phyloP scores from a whole-genome alignment of 1,284 basidiomycete genomes.

The Pascua sp. region DNA sequence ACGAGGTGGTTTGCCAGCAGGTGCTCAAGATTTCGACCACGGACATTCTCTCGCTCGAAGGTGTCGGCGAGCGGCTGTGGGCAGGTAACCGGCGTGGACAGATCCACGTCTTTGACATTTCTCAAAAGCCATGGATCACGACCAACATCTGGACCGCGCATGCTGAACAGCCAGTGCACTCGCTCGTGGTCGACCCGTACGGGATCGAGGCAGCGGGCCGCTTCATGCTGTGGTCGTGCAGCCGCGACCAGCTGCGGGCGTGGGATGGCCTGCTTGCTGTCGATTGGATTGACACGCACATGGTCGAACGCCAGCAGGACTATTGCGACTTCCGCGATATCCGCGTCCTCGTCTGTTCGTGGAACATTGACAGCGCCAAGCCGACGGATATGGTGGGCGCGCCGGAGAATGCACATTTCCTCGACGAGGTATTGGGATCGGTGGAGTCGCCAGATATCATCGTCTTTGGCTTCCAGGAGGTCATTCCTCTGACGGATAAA shows the following conservation, averaged over 20 bases:
- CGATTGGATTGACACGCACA: conserved; percentile 79
- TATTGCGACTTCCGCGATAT: conserved; percentile 78
- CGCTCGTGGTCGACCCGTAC: conserved; percentile 67
- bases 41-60: conserved; percentile 73
- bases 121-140: conserved; percentile 68
- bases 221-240: conserved; percentile 71
- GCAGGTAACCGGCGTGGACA: conserved; percentile 74
- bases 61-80: conserved; percentile 79
- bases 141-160: conserved; percentile 91
- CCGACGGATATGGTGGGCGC: conserved; percentile 67
- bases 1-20: conserved; percentile 32
- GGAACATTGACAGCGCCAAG: conserved; percentile 88
- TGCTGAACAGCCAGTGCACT: conserved; percentile 66
- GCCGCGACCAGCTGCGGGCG: conserved; percentile 72
- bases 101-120: conserved; percentile 78
- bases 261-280: conserved; percentile 87
- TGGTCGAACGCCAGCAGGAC: conserved; percentile 67
- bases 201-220: conserved; percentile 59
- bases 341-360: conserved; percentile 78
- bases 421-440: conserved; percentile 66
- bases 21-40: conserved; percentile 69
- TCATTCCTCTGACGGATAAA: conserved; percentile 87
- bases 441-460: conserved; percentile 80
- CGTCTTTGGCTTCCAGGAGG: conserved; percentile 90
- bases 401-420: conserved; percentile 65